A percentile compares a stretch with the other conserved stretches of the same genome.
These are phyloP conservation scores for Rhizopogon roseolus DNA, from an alignment of 768 basidiomycete genomes.

Conservation along the genomic window DNA sequence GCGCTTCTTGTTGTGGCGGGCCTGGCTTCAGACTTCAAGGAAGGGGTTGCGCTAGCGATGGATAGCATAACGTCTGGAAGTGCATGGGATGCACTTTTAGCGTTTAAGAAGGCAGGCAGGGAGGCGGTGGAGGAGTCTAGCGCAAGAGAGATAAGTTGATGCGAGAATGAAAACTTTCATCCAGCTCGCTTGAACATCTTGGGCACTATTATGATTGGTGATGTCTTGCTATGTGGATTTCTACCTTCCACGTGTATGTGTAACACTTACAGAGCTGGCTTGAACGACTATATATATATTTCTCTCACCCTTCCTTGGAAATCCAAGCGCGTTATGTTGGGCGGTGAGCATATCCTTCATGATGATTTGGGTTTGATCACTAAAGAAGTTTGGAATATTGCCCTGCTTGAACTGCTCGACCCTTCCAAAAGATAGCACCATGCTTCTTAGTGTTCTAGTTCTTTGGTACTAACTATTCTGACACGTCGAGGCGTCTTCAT, in stretches of 20 bases:
- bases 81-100: constrained; percentile 54
- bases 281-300: too few species aligned
- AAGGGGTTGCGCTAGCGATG: constrained; percentile 67
- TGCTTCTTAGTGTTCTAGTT: too few species aligned
- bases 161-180: not conserved
- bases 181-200: not conserved
- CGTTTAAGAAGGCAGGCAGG: constrained; percentile 41
- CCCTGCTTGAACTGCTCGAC: too few species aligned
- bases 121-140: not conserved
- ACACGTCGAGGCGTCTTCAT: too few species aligned
- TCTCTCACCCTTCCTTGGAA: too few species aligned
- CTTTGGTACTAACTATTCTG: too few species aligned
- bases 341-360: too few species aligned
- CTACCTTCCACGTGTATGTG: not conserved
- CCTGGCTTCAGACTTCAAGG: constrained; percentile 57
- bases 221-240: not conserved
- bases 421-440: too few species aligned
- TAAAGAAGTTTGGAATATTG: too few species aligned
- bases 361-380: too few species aligned
- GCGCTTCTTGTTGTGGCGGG: constrained; percentile 86
- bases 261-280: not conserved
- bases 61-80: constrained; percentile 54
- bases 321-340: too few species aligned
- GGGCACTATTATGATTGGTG: not conserved
- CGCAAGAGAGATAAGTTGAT: not conserved